phyloP scores from a whole-genome alignment of 257 asterid species.

The Solanum ossicruentum region DNA sequence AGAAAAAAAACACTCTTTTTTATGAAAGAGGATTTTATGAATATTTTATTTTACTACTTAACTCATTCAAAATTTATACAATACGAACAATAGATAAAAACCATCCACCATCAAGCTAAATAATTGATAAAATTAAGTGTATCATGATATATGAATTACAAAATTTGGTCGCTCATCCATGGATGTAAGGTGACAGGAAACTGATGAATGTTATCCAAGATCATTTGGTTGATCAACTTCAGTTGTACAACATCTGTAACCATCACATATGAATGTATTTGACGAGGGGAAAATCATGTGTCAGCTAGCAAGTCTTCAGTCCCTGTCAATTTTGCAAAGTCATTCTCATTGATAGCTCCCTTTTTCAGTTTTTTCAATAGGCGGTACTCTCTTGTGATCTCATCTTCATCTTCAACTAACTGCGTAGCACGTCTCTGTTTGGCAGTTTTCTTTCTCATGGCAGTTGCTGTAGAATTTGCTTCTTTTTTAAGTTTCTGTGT shows the following conservation, averaged over 20 bases:
- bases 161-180: neutral
- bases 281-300: neutral
- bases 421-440: conserved; percentile 73
- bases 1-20: neutral
- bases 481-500: conserved; percentile 25
- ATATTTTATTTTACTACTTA: neutral
- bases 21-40: neutral
- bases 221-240: neutral
- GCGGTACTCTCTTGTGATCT: conserved; percentile 62
- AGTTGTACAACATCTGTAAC: neutral
- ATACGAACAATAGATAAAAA: neutral
- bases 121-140: neutral
- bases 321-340: conserved; percentile 76
- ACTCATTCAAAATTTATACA: neutral
- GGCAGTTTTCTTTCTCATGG: conserved; percentile 73
- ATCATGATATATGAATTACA: neutral
- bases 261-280: neutral
- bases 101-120: neutral
- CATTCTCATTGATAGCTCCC: conserved; percentile 57
- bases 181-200: neutral
- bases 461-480: conserved; percentile 18
- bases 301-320: conserved; percentile 52
- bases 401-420: conserved; percentile 76
- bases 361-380: conserved; percentile 63
- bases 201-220: neutral